phyloP scores from a whole-genome alignment of 495 filamentous ascomycete species.

The Pyrenula massariospora region DNA sequence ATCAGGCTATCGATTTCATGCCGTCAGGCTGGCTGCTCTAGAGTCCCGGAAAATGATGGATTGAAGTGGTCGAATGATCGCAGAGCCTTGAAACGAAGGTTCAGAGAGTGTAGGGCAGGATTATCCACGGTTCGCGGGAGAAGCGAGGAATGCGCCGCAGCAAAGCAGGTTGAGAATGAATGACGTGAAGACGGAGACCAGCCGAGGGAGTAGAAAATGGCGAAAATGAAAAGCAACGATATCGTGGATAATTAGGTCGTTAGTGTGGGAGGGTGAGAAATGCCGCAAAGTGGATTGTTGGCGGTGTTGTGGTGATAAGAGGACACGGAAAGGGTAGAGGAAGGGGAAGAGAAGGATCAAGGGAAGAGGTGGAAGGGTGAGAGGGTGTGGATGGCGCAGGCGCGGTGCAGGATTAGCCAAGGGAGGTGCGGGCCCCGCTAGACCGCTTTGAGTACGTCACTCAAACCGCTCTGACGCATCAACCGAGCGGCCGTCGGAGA shows the following conservation, averaged over 20 bases:
- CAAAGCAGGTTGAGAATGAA: not conserved
- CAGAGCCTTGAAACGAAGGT: not conserved
- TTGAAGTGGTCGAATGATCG: not conserved
- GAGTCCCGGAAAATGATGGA: not conserved
- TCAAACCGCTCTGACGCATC: not conserved
- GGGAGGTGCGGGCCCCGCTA: not conserved
- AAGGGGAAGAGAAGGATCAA: not conserved
- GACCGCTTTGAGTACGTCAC: not conserved
- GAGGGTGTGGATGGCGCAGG: not conserved
- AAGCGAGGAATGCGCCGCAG: constrained; percentile 1
- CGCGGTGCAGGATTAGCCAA: not conserved
- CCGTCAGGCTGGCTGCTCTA: not conserved
- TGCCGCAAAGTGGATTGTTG: not conserved
- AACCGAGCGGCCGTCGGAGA: not conserved
- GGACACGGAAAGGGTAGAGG: not conserved
- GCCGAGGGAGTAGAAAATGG: not conserved
- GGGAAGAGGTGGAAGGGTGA: not conserved
- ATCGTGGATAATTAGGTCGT: not conserved
- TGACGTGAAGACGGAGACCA: constrained; percentile 1
- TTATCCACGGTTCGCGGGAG: not conserved
- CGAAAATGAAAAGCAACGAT: not conserved
- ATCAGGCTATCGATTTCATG: not conserved
- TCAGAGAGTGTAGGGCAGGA: not conserved
- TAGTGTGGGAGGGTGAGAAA: not conserved
- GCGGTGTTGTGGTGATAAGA: not conserved